Conservation (phyloP, 345 rosid species). For the Trapa incisa region DNA sequence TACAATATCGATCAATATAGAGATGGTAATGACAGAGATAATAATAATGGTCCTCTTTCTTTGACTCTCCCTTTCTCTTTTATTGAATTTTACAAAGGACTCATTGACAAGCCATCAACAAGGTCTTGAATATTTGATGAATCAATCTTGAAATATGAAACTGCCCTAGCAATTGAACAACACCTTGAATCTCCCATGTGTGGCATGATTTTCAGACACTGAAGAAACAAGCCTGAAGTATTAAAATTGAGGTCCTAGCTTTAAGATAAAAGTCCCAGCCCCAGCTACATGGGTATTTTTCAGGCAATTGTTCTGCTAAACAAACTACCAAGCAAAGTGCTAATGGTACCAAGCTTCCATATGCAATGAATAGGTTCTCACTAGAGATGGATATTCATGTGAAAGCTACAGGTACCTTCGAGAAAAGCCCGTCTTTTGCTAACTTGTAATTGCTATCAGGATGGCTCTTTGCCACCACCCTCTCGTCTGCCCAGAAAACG, state of each 20-base stretch:
- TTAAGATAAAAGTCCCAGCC: too few species aligned
- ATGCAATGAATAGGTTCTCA: background rate
- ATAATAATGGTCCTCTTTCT: background rate
- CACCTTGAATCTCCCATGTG: background rate
- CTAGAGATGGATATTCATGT: background rate
- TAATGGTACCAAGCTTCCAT: background rate
- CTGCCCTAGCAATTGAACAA: background rate
- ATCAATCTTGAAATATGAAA: background rate
- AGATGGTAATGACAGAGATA: background rate
- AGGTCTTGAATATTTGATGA: background rate
- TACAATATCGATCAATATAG: background rate
- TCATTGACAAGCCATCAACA: too few species aligned
- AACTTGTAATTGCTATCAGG: conserved; percentile 83
- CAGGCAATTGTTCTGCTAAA: too few species aligned
- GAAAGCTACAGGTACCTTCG: conserved; percentile 37
- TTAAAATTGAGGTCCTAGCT: background rate
- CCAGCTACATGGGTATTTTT: too few species aligned
- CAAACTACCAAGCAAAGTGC: background rate
- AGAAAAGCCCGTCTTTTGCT: conserved; percentile 57
- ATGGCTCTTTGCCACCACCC: conserved; percentile 67
- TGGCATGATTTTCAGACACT: background rate
- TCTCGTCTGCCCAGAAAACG: conserved; percentile 79
- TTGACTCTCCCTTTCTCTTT: background rate
- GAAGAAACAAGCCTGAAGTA: background rate
- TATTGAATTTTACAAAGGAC: too few species aligned